Conservation (phyloP, 2,329 filamentous ascomycete genomes). For the Ascochyta koolunga region DNA sequence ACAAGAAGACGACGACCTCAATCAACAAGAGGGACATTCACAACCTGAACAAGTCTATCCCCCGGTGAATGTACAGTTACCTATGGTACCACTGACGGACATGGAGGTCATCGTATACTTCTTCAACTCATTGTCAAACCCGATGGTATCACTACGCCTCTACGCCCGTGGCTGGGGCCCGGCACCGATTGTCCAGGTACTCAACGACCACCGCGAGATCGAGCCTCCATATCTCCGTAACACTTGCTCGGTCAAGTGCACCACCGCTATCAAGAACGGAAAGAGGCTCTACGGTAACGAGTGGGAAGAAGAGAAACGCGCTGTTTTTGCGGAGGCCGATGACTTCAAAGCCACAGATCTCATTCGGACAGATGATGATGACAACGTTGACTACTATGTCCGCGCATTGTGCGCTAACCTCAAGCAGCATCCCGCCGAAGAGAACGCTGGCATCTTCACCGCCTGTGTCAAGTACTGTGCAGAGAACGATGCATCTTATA, state of each 20-base stretch:
- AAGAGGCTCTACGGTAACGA: constrained; percentile 16
- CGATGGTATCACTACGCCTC: constrained; percentile 33
- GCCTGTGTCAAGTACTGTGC: constrained; percentile 32
- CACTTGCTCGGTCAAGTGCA: constrained; percentile 39
- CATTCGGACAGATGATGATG: constrained; percentile 19
- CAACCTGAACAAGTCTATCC: constrained; percentile 27
- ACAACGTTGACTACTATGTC: constrained; percentile 22
- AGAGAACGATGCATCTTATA: constrained; percentile 19
- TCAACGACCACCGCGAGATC: constrained; percentile 35
- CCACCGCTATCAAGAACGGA: constrained; percentile 29
- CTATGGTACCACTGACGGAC: constrained; percentile 35
- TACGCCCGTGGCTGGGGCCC: constrained; percentile 36
- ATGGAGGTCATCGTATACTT: constrained; percentile 41
- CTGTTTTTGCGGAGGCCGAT: constrained; percentile 11
- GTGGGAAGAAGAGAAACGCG: constrained; percentile 19
- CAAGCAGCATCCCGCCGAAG: constrained; percentile 23
- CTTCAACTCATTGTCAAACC: constrained; percentile 34
- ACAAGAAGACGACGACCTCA: constrained; percentile 9
- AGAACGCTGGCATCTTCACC: constrained; percentile 35
- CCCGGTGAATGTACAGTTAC: constrained; percentile 19
- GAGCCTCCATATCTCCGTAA: constrained; percentile 37
- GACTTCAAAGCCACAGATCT: constrained; percentile 30
- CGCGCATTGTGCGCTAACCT: constrained; percentile 21
- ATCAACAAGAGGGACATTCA: constrained; percentile 29
- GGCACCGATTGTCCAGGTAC: constrained; percentile 19